Conservation (phyloP, 371 early-diverging fungal genomes). For the Basidiobolus meristosporus region DNA sequence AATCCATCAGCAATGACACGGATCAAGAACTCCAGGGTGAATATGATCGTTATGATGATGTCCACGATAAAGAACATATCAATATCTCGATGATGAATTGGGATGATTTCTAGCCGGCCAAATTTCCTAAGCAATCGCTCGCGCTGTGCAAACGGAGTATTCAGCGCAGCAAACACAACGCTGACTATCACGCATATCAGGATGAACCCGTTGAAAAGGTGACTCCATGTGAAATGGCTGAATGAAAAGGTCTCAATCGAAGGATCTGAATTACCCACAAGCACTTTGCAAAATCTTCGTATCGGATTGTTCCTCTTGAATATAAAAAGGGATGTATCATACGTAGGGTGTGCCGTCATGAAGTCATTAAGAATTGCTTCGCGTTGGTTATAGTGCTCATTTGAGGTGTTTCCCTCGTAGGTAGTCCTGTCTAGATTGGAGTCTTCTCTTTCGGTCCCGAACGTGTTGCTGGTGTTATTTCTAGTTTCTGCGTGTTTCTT, state of each 20-base stretch:
- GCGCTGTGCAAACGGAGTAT: constrained; percentile 32
- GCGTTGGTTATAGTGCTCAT: too few relatives aligned
- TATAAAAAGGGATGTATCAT: constrained; percentile 32
- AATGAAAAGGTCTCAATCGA: too few relatives aligned
- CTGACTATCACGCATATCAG: constrained; percentile 14
- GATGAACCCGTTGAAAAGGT: constrained; percentile 19
- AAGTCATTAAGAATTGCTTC: too few relatives aligned
- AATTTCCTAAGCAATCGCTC: constrained; percentile 14
- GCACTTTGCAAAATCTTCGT: constrained; percentile 31
- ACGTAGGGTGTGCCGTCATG: constrained; percentile 32
- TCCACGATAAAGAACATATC: too few relatives aligned
- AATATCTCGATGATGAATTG: too few relatives aligned
- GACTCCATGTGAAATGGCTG: constrained; percentile 8
- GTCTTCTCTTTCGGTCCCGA: too few relatives aligned
- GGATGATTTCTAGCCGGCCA: constrained; percentile 4
- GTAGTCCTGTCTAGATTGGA: too few relatives aligned
- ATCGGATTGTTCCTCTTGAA: constrained; percentile 25
- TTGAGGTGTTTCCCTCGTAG: too few relatives aligned
- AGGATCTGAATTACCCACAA: constrained; percentile 24
- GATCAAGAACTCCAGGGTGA: constrained; percentile 34
- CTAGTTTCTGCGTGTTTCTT: too few relatives aligned
- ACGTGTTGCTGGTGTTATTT: too few relatives aligned
- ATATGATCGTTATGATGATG: constrained; percentile 25
- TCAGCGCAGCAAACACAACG: constrained; percentile 20
- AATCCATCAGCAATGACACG: constrained; percentile 46